Evolutionary conservation across 768 basidiomycete species (phyloP).

Genomic region (Trametes coccinea): DNA sequence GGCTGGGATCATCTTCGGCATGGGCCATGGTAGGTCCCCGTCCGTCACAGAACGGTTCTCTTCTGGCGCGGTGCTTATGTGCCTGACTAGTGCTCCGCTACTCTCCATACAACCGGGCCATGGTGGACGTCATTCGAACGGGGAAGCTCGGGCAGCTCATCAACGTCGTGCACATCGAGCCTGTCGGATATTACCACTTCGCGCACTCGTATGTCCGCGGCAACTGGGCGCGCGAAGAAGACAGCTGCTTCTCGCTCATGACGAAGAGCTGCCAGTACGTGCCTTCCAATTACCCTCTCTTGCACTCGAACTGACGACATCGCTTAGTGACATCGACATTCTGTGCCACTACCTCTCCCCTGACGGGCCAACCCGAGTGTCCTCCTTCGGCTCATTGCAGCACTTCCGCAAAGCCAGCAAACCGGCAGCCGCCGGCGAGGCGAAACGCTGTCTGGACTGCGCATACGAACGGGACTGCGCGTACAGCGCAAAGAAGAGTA

Average conservation of each 20-base stretch:
- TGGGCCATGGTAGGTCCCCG: constrained; percentile 71
- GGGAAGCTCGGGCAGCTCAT: constrained; percentile 73
- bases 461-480: constrained; percentile 69
- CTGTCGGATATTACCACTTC: constrained; percentile 86
- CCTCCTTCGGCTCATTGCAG: constrained; percentile 83
- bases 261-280: constrained; percentile 89
- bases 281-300: not conserved
- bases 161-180: constrained; percentile 84
- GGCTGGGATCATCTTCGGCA: constrained; percentile 75
- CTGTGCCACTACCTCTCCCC: constrained; percentile 77
- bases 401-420: constrained; percentile 79
- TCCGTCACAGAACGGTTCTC: not conserved
- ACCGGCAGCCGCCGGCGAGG: constrained; percentile 65
- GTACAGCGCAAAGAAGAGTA: constrained; percentile 87
- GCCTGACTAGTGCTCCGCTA: constrained; percentile 71
- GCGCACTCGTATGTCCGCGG: constrained; percentile 88
- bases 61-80: constrained; percentile 6
- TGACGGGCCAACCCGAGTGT: constrained; percentile 62
- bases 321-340: constrained; percentile 77
- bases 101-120: constrained; percentile 75
- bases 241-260: constrained; percentile 81
- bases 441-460: constrained; percentile 78
- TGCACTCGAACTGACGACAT: not conserved
- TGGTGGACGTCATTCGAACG: constrained; percentile 70
- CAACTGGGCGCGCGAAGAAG: constrained; percentile 70